phyloP scores from a whole-genome alignment of 2,329 filamentous ascomycete genomes.

The Pochonia chlamydosporia region DNA sequence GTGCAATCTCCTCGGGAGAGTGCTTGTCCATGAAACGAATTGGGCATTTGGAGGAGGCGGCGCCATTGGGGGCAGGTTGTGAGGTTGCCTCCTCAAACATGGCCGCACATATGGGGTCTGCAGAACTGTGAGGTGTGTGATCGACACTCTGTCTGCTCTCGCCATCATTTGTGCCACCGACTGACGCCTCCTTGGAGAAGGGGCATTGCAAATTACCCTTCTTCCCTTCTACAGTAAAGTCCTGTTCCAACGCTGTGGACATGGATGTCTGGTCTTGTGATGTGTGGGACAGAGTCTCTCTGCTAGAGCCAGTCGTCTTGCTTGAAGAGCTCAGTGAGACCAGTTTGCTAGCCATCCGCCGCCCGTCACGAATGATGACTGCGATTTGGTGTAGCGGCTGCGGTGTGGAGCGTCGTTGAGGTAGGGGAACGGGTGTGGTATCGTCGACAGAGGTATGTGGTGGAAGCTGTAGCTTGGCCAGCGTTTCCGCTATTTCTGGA shows the following conservation, averaged over 20 bases:
- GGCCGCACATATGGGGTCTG: conserved; percentile 59
- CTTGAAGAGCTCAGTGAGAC: conserved; percentile 43
- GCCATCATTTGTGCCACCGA: conserved; percentile 22
- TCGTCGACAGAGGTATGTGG: conserved; percentile 44
- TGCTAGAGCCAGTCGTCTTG: conserved; percentile 45
- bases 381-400: conserved; percentile 49
- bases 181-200: conserved; percentile 50
- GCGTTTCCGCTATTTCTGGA: conserved; percentile 59
- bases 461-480: conserved; percentile 61
- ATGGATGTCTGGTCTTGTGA: conserved; percentile 47
- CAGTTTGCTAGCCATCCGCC: conserved; percentile 50
- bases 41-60: conserved; percentile 65
- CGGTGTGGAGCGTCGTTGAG: conserved; percentile 39
- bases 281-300: conserved; percentile 39
- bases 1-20: conserved; percentile 85
- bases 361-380: conserved; percentile 58
- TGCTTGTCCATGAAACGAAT: conserved; percentile 92
- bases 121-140: conserved; percentile 40
- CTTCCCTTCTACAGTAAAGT: conserved; percentile 83
- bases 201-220: conserved; percentile 77
- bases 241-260: conserved; percentile 70
- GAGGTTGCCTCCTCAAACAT: conserved; percentile 56
- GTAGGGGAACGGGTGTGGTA: conserved; percentile 47
- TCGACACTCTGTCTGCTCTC: conserved; percentile 21
- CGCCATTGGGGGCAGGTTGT: conserved; percentile 43